Conservation (phyloP, 2,329 filamentous ascomycete genomes). For the Penicillium thymicola region DNA sequence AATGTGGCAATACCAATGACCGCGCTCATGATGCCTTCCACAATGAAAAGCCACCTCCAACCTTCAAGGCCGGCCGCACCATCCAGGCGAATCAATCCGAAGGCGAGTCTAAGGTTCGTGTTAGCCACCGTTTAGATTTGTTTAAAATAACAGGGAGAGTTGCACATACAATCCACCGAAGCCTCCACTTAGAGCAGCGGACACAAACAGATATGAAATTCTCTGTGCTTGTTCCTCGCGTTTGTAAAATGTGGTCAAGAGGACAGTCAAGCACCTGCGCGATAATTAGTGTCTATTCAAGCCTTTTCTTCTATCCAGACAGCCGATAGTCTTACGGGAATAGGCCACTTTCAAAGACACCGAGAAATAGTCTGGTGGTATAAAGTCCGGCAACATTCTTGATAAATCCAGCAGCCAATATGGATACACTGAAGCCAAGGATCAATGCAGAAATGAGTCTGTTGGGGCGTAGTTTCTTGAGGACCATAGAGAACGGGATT, state of each 20-base stretch:
- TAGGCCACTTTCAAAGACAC: constrained; percentile 18
- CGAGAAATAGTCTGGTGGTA: constrained; percentile 24
- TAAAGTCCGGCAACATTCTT: constrained; percentile 29
- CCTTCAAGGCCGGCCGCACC: constrained; percentile 38
- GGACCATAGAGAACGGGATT: constrained; percentile 39
- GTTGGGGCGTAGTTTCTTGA: constrained; percentile 39
- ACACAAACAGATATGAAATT: constrained; percentile 22
- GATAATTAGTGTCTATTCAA: background rate
- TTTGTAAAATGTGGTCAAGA: constrained; percentile 23
- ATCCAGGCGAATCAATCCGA: constrained; percentile 39
- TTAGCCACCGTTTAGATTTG: background rate
- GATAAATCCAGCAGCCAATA: constrained; percentile 42
- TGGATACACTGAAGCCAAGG: constrained; percentile 40
- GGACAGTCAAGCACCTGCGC: constrained; percentile 19
- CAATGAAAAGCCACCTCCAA: constrained; percentile 46
- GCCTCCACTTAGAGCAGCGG: constrained; percentile 20
- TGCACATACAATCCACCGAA: constrained; percentile 21
- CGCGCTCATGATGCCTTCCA: constrained; percentile 44
- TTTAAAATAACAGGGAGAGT: background rate
- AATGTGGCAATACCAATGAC: constrained; percentile 39
- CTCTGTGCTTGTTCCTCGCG: constrained; percentile 23
- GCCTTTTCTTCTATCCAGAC: background rate
- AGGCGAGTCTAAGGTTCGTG: constrained; percentile 20
- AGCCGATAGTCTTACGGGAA: constrained; percentile 8
- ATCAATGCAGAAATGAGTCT: constrained; percentile 26